Evolutionary conservation across 2,329 filamentous ascomycete species (phyloP).

Genomic region (Aspergillus udagawae): DNA sequence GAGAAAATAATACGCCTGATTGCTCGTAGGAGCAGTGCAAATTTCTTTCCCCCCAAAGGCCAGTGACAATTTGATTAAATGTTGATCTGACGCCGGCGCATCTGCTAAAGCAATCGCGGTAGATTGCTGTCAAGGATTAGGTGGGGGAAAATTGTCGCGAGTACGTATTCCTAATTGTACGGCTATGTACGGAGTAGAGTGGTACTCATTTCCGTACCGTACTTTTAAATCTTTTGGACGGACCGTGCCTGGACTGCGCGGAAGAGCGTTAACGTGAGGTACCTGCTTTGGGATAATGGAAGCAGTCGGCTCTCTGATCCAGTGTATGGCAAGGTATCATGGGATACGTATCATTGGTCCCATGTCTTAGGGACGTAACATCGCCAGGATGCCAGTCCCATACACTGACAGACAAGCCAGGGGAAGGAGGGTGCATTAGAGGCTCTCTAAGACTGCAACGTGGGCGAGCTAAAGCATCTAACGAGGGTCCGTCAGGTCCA

Average conservation of each 20-base stretch:
- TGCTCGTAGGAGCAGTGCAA: not conserved
- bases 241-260: not conserved
- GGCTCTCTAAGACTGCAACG: not conserved
- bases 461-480: not conserved
- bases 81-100: too few species aligned
- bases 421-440: not conserved
- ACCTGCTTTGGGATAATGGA: not conserved
- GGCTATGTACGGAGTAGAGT: not conserved
- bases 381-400: not conserved
- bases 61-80: not conserved
- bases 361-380: not conserved
- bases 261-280: not conserved
- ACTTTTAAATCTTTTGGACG: not conserved
- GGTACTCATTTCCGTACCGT: not conserved
- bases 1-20: not conserved
- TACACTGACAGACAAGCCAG: not conserved
- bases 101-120: not conserved
- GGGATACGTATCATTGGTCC: too few species aligned
- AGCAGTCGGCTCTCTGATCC: not conserved
- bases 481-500: too few species aligned
- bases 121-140: not conserved
- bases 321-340: not conserved
- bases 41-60: too few species aligned
- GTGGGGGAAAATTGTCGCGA: not conserved
- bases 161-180: not conserved